Evolutionary conservation across 2,329 filamentous ascomycete genomes (phyloP).

Genomic region (Calonectria pseudoreteaudii): DNA sequence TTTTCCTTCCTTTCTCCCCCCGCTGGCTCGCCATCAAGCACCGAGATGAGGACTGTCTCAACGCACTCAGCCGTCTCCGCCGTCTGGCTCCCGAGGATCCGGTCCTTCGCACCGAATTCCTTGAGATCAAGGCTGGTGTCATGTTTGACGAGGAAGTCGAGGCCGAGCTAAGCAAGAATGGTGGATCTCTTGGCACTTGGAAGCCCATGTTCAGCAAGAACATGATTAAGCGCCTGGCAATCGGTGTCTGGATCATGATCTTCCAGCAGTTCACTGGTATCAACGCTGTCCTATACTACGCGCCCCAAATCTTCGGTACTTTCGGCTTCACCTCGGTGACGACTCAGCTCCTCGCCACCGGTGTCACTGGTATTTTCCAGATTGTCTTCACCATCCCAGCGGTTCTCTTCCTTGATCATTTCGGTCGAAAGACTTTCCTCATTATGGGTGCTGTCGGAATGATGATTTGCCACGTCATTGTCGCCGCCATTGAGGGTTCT

Average conservation of each 20-base stretch:
- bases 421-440: background rate
- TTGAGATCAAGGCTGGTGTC: constrained; percentile 5
- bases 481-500: background rate
- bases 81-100: background rate
- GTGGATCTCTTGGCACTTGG: background rate
- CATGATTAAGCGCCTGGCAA: background rate
- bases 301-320: background rate
- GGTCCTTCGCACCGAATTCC: background rate
- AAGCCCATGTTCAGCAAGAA: constrained; percentile 6
- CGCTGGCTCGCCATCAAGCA: constrained; percentile 5
- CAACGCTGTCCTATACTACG: constrained; percentile 6
- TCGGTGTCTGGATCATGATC: constrained; percentile 4
- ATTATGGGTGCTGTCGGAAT: background rate
- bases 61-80: background rate
- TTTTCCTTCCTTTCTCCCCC: constrained; percentile 4
- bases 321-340: background rate
- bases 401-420: background rate
- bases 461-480: background rate
- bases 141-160: constrained; percentile 4
- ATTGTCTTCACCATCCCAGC: background rate
- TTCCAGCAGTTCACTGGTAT: constrained; percentile 8
- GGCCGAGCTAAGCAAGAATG: background rate
- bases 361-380: constrained; percentile 2
- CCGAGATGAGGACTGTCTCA: background rate
- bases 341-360: background rate